Conservation (phyloP, 495 filamentous ascomycete species). For the Aspergillus steynii region DNA sequence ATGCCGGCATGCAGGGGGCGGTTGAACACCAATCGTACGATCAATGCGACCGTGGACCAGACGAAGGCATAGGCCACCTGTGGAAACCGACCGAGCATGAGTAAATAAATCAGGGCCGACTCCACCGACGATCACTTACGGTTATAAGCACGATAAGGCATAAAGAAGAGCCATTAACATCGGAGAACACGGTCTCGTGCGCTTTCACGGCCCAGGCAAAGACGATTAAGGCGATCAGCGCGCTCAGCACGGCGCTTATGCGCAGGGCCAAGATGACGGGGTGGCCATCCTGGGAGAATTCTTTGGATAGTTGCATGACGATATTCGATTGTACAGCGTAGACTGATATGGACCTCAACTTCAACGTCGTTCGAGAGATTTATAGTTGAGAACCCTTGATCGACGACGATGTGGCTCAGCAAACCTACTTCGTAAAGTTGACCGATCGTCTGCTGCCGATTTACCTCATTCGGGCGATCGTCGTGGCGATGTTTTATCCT, state of each 20-base stretch:
- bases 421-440: not conserved
- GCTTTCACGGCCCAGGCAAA: conserved; percentile 3
- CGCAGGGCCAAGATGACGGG: conserved; percentile 3
- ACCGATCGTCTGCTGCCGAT: not conserved
- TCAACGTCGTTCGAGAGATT: not conserved
- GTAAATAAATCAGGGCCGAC: not conserved
- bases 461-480: not conserved
- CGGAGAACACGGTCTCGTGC: not conserved
- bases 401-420: not conserved
- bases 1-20: conserved; percentile 3
- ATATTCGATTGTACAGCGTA: not conserved
- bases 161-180: not conserved
- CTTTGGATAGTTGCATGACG: not conserved
- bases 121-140: conserved; percentile 1
- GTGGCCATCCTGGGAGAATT: conserved; percentile 1
- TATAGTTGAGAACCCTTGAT: not conserved
- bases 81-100: not conserved
- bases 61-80: not conserved
- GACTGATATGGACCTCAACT: not conserved
- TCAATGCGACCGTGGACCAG: conserved; percentile 2
- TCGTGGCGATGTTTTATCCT: not conserved
- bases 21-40: not conserved
- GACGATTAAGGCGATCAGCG: not conserved
- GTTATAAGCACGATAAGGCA: not conserved
- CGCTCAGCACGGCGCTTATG: not conserved